phyloP scores from a whole-genome alignment of 2,329 filamentous ascomycete genomes.

The Claviceps maximensis region DNA sequence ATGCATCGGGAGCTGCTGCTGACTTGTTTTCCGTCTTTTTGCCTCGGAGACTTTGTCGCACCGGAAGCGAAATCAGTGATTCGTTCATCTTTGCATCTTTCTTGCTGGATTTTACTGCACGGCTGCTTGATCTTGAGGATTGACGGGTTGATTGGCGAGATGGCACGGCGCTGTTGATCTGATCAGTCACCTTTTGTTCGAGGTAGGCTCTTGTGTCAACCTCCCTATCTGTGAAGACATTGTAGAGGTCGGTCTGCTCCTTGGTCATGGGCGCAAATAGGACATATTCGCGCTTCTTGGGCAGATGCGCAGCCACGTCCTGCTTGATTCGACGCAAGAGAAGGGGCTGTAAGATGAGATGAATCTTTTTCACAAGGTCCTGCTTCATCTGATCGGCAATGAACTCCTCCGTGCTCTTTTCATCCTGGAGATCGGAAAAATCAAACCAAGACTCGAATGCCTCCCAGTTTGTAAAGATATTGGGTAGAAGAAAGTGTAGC shows the following conservation, averaged over 20 bases:
- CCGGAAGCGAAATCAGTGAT: conserved; percentile 16
- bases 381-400: conserved; percentile 57
- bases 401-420: conserved; percentile 64
- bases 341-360: conserved; percentile 85
- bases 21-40: conserved; percentile 14
- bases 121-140: conserved; percentile 28
- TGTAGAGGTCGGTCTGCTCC: conserved; percentile 84
- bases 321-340: conserved; percentile 80
- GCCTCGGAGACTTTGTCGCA: conserved; percentile 23
- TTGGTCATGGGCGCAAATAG: conserved; percentile 84
- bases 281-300: conserved; percentile 93
- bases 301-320: conserved; percentile 82
- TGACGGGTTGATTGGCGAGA: conserved; percentile 19
- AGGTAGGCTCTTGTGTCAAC: conserved; percentile 59
- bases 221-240: conserved; percentile 43
- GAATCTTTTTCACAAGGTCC: conserved; percentile 55
- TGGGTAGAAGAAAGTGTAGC: conserved; percentile 82
- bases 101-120: conserved; percentile 8
- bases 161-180: conserved; percentile 28
- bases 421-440: conserved; percentile 82
- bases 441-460: conserved; percentile 96
- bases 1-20: conserved; percentile 28
- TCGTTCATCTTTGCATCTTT: conserved; percentile 8
- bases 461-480: conserved; percentile 85
- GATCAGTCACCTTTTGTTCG: conserved; percentile 63